Base-by-base conservation (phyloP, 257 asterid genomes). In the Gardenia jasminoides region DNA sequence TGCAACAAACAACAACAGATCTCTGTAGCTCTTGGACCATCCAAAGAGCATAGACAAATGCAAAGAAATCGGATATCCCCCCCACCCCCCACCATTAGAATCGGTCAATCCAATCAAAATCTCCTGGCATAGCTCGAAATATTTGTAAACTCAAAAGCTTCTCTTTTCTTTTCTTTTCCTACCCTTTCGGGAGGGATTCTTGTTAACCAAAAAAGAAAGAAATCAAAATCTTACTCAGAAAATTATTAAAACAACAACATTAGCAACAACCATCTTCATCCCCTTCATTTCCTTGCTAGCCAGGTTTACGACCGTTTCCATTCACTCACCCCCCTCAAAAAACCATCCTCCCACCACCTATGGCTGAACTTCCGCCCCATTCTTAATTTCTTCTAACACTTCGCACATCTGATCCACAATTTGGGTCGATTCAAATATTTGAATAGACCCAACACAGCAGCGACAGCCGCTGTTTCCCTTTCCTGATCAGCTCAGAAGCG, bases 101-200 rank as follows among this genome's bases (percentile, higher is more conserved):
- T 58, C 26, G 62, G 80, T 76, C 74, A 30, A 58, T 28, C 54
- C 24, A 7, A 50, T 13, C 20, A 50, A 50, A 2, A 50, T 19
- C 54, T 50, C 56, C 28, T 33, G 52, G n/a, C 36, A 67, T 77
- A 77, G 41, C 6, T 44, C 9, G 6, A 44, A 8, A 10, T 8
- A 46, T 8, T 46, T 48, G 3, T 12, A 4, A 50, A 13, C 56
- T 50, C 56, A 50, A 50, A 50, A 50, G 15, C 20, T 28, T n/a
- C n/a, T n/a, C n/a, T n/a, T n/a, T n/a, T n/a, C 7, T 12, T 30
- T 30, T 17, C 24, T 39, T 66, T 56, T 44, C 84, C 84, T 0
- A 61, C 28, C 66, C 59, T 74, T 72, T 74, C 80, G 82, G 82
- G 68, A 67, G 20, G 67, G 44, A 16, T 28, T 59, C 15, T 76